phyloP scores from a whole-genome alignment of 164 flowering plant species.

The Vitis rupestris region DNA sequence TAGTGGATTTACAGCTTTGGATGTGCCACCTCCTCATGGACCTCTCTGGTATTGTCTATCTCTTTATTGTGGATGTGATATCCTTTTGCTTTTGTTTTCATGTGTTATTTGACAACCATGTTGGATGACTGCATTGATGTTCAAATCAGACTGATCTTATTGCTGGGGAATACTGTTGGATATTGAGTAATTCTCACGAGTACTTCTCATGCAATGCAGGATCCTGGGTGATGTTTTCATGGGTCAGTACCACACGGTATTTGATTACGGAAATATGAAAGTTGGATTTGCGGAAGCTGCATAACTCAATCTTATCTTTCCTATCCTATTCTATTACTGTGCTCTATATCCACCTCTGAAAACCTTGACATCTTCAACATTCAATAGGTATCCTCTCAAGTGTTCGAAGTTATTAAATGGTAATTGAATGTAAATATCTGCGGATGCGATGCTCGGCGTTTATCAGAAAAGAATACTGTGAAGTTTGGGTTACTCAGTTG shows the following conservation, averaged over 20 bases:
- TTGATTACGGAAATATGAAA: constrained; percentile 38
- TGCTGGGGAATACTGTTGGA: background rate
- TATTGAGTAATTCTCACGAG: background rate
- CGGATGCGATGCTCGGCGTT: background rate
- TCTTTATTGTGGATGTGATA: background rate
- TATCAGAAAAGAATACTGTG: background rate
- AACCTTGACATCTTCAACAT: background rate
- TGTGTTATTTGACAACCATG: background rate
- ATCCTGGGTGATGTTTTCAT: constrained; percentile 44
- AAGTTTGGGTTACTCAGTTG: background rate
- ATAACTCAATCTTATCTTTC: background rate
- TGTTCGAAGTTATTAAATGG: background rate
- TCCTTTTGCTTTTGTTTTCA: background rate
- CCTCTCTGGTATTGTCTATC: constrained; percentile 33
- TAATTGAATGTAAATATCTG: background rate
- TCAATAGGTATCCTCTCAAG: background rate
- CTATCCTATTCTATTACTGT: background rate
- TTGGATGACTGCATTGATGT: background rate
- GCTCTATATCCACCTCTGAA: background rate
- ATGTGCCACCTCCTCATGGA: constrained; percentile 45
- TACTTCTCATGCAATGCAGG: constrained; percentile 22
- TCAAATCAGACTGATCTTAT: background rate
- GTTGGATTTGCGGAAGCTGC: constrained; percentile 45
- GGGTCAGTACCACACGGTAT: constrained; percentile 41
- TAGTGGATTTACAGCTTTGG: constrained; percentile 40